phyloP scores from a whole-genome alignment of 768 basidiomycete genomes.

The Daedaleopsis sinensis region DNA sequence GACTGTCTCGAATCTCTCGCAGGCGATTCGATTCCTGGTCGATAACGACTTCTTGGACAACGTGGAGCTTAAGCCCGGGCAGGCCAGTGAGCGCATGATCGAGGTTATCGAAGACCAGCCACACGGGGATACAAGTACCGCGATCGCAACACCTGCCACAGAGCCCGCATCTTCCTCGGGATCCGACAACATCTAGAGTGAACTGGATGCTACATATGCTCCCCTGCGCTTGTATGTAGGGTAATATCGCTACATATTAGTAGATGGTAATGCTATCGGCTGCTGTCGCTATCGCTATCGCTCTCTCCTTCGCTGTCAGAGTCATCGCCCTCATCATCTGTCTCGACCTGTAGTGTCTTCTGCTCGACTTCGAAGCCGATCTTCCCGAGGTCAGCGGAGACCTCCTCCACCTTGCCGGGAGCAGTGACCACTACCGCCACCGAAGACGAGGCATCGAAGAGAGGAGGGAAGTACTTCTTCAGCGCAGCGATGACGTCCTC shows the following conservation, averaged over 20 bases:
- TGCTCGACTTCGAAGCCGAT: slow-evolving; percentile 83
- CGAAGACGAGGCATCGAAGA: slow-evolving; percentile 79
- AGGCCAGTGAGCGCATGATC: slow-evolving; percentile 66
- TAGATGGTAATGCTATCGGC: slow-evolving; percentile 6
- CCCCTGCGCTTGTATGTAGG: not conserved
- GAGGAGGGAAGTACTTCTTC: slow-evolving; percentile 75
- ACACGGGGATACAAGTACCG: not conserved
- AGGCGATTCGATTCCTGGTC: slow-evolving; percentile 88
- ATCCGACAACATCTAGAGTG: not conserved
- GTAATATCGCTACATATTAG: slow-evolving; percentile 19
- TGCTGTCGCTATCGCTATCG: slow-evolving; percentile 19
- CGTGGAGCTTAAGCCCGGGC: slow-evolving; percentile 82
- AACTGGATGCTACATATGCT: slow-evolving; percentile 18
- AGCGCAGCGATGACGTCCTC: slow-evolving; percentile 74
- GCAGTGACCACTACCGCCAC: slow-evolving; percentile 83
- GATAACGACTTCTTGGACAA: slow-evolving; percentile 84
- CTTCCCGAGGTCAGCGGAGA: slow-evolving; percentile 60
- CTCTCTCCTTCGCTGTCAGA: slow-evolving; percentile 39
- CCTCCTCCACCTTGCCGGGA: slow-evolving; percentile 75
- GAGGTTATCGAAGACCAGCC: slow-evolving; percentile 50
- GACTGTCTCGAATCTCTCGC: slow-evolving; percentile 90
- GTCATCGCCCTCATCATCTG: slow-evolving; percentile 50
- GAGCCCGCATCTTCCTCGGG: not conserved
- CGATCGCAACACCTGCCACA: not conserved
- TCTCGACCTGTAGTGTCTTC: slow-evolving; percentile 64